Evolutionary conservation across 2,329 filamentous ascomycete species (phyloP).

Genomic region (Penicillium vulpinum): DNA sequence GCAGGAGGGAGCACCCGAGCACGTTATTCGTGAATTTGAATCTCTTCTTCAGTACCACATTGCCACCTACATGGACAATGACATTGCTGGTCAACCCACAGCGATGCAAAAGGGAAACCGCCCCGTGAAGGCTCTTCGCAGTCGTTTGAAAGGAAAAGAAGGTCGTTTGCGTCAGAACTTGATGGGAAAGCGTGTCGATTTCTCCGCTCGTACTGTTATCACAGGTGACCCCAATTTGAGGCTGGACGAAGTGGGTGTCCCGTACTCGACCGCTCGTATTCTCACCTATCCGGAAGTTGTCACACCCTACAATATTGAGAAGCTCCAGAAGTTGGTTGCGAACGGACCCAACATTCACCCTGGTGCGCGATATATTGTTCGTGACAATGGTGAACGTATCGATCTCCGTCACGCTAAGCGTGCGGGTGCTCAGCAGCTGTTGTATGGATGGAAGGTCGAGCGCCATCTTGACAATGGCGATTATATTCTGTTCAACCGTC

Average conservation of each 20-base stretch:
- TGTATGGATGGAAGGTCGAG: slow-evolving; percentile 99
- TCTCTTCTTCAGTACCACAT: slow-evolving; percentile 94
- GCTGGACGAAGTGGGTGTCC: slow-evolving; percentile 95
- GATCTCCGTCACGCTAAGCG: slow-evolving; percentile 92
- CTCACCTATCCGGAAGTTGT: slow-evolving; percentile 97
- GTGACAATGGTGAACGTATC: slow-evolving; percentile 88
- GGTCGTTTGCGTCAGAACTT: slow-evolving; percentile 95
- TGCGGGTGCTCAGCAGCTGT: slow-evolving; percentile 74
- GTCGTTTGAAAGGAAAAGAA: slow-evolving; percentile 98
- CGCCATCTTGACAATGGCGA: slow-evolving; percentile 94
- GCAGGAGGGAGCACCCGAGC: slow-evolving; percentile 84
- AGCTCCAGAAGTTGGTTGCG: slow-evolving; percentile 82
- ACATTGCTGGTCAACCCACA: slow-evolving; percentile 92
- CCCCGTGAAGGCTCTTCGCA: slow-evolving; percentile 93
- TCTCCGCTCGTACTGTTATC: slow-evolving; percentile 98
- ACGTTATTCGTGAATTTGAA: slow-evolving; percentile 89
- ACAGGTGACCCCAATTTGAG: slow-evolving; percentile 97
- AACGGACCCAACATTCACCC: slow-evolving; percentile 95
- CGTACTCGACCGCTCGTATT: slow-evolving; percentile 85
- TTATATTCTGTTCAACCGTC: slow-evolving; percentile 99
- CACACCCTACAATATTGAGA: slow-evolving; percentile 95
- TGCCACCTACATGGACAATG: slow-evolving; percentile 99
- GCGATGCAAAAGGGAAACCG: slow-evolving; percentile 96
- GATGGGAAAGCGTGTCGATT: slow-evolving; percentile 99
- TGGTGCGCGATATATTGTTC: slow-evolving; percentile 93